A percentile compares a stretch with the other conserved stretches of the same genome.
Evolutionary conservation across 805 yeast species (phyloP).

Genomic region (Wickerhamiella hasegawae): DNA sequence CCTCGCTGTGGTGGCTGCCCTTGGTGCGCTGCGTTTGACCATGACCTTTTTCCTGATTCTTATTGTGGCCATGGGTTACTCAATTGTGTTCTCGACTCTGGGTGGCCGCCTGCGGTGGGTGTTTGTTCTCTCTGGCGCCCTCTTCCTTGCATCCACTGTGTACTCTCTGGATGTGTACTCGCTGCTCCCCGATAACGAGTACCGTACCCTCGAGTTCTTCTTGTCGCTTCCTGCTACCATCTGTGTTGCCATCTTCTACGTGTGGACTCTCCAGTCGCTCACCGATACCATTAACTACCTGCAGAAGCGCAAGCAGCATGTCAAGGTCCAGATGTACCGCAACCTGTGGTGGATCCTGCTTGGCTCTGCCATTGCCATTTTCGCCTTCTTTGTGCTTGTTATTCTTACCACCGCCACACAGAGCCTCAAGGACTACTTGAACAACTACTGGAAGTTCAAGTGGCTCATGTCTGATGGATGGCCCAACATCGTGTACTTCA

Average conservation of each 20-base stretch:
- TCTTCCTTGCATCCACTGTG: constrained; percentile 37
- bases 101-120: constrained; percentile 66
- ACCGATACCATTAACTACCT: constrained; percentile 58
- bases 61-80: constrained; percentile 83
- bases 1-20: constrained; percentile 58
- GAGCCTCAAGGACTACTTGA: constrained; percentile 61
- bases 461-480: constrained; percentile 85
- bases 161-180: constrained; percentile 41
- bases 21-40: constrained; percentile 69
- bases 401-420: constrained; percentile 57
- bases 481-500: constrained; percentile 79
- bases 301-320: constrained; percentile 75
- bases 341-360: constrained; percentile 61
- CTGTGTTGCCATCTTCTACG: constrained; percentile 56
- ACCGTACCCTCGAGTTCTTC: constrained; percentile 35
- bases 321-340: constrained; percentile 77
- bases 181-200: constrained; percentile 28
- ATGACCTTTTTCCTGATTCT: constrained; percentile 77
- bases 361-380: constrained; percentile 49
- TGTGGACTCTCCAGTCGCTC: constrained; percentile 56
- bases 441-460: constrained; percentile 81
- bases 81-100: constrained; percentile 78
- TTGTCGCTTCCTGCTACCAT: constrained; percentile 57
- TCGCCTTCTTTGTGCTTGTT: constrained; percentile 55
- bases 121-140: constrained; percentile 39